These are phyloP conservation scores for Ceratocystiopsis minuta DNA, from an alignment of 2,329 filamentous ascomycete genomes.

Conservation along the genomic window DNA sequence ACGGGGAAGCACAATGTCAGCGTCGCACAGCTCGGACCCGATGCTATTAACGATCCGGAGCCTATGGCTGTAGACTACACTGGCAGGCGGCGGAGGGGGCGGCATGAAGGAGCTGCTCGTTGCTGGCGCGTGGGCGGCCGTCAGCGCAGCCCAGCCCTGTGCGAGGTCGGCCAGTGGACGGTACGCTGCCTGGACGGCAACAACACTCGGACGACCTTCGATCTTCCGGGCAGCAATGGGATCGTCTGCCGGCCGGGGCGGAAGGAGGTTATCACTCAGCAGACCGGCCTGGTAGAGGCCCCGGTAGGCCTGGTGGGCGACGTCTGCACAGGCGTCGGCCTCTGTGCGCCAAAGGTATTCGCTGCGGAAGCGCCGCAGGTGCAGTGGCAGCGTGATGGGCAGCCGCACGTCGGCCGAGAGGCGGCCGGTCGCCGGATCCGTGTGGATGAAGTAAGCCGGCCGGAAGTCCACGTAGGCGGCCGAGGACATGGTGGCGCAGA, in stretches of 20 bases:
- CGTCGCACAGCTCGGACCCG: conserved; percentile 16
- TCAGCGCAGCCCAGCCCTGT: conserved; percentile 19
- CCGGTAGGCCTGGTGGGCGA: conserved; percentile 63
- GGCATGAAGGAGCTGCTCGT: background rate
- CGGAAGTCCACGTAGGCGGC: conserved; percentile 42
- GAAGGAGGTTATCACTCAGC: conserved; percentile 62
- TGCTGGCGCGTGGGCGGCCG: background rate
- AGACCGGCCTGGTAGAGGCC: conserved; percentile 51
- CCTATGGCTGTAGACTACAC: conserved; percentile 13
- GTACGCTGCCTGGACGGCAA: conserved; percentile 20
- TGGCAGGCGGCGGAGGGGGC: too few relatives aligned
- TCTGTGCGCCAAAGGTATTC: conserved; percentile 48
- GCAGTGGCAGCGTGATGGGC: conserved; percentile 48
- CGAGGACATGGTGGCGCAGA: conserved; percentile 46
- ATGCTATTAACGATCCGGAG: conserved; percentile 19
- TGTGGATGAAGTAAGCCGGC: conserved; percentile 47
- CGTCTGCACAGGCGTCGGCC: conserved; percentile 58
- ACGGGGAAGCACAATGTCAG: conserved; percentile 26
- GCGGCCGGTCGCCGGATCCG: conserved; percentile 14
- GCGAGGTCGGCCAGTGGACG: conserved; percentile 30
- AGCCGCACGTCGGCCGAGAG: conserved; percentile 47
- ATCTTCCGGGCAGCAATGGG: conserved; percentile 14
- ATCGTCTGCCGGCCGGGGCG: conserved; percentile 21
- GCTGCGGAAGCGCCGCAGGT: conserved; percentile 36
- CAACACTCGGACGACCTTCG: conserved; percentile 19